phyloP scores from a whole-genome alignment of 139 green algal genomes.

The Haematococcus sp. region DNA sequence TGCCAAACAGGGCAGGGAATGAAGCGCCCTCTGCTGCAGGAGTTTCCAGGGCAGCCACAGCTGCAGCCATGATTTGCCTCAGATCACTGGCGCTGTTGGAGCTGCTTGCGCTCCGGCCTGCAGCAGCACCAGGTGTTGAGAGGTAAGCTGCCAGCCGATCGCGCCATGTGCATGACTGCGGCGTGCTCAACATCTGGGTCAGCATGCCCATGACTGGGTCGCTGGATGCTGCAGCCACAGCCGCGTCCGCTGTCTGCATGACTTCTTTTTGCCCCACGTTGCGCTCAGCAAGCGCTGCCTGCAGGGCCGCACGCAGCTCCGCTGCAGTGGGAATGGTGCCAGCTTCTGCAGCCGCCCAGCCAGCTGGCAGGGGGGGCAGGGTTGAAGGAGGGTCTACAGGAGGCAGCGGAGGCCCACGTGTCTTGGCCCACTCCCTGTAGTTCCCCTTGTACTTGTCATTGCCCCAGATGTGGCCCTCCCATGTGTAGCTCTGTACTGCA shows the following conservation, averaged over 20 bases:
- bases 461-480: no score
- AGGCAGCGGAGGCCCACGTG: neutral
- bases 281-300: neutral
- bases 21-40: neutral
- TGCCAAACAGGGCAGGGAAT: slow-evolving; percentile 5
- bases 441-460: neutral
- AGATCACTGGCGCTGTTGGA: neutral
- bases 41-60: neutral
- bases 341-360: neutral
- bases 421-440: slow-evolving; percentile 15
- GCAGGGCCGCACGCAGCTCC: neutral
- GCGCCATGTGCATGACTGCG: neutral
- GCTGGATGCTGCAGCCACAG: neutral
- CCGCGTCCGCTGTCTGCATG: neutral
- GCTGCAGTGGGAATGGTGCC: neutral
- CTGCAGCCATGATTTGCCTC: slow-evolving; percentile 5
- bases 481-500: no score
- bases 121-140: neutral
- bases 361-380: neutral
- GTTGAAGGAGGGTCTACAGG: neutral
- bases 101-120: neutral
- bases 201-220: neutral
- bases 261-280: neutral
- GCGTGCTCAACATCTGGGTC: neutral
- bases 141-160: neutral